Evolutionary conservation across 1,139 yeast genomes (phyloP), one percentile per base, ranked within the genome.

Genomic region (Saccharomyces hybrid): DNA sequence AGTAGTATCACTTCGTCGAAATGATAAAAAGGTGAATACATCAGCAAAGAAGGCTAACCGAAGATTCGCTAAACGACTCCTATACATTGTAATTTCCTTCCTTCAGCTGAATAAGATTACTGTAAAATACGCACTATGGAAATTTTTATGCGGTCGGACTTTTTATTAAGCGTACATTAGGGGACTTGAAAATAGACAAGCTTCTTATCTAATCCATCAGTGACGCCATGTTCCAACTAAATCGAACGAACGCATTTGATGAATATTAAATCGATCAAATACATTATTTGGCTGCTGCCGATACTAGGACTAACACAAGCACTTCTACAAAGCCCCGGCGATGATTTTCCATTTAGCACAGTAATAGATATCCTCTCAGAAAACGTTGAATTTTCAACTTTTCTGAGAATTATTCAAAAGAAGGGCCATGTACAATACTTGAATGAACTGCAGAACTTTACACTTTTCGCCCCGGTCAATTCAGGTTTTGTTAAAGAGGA

Each of bases 401-500:
- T 91, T 56, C 71, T 91, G 25, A 73, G 84, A 50, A 73, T 81
- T 28, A 63, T 91, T 3, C 97, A 91, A 67, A 73, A 79, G 52
- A 75, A 78, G 49, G 95, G 86, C 13, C 72, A 87, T 58, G 75
- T 93, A 1, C 95, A 95, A 1, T 70, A 73, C 34, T 70, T 93
- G 52, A 91, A 89, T 67, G 73, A 74, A 41, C 70, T 86, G 58
- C 73, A 75, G 41, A 86, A 90, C 67, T 78, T 85, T 52, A 89
- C 98, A 0, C 72, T 91, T 20, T 69, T 89, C 49, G 97, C 97
- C 0, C 97, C 98, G 0, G 79, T 88, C 20, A 89, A 91, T 70
- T 83, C 86, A 63, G 97, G 97, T 0, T 90, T 87, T 70, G 76
- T 73, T 14, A 66, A 61, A 27, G 61, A 54, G 16, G 64, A 59